Evolutionary conservation across 2,329 filamentous ascomycete species (phyloP), one percentile per base, ranked within the genome.

Genomic region (Botryotinia calthae): DNA sequence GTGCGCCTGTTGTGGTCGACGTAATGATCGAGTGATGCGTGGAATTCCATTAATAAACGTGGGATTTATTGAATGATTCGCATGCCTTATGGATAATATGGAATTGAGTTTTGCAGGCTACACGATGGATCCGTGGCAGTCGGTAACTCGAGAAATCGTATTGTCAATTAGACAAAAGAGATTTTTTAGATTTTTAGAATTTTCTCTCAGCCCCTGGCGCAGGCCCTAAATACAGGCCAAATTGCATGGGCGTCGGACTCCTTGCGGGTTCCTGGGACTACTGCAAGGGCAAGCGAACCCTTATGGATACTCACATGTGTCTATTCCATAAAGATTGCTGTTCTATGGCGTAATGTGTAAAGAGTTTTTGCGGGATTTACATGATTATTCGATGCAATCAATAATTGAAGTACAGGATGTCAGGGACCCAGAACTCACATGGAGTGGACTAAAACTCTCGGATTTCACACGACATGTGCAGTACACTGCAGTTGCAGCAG

Each of bases 271-370:
- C 68, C 68, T 70, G 68, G 31, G 31, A n/a, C 58, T 65, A 64
- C 69, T 71, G 69, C 59, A 71, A 65, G 69, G 69, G 69, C 70
- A 42, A 65, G 70, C 40, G 34, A 46, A 16, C 61, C 46, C 61
- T 51, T 34, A 48, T 54, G 34, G 58, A 70, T 48, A 40, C 16
- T 28, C 61, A 42, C 63, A 64, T 66, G 63, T 51, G 31, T n/a
- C 37, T 51, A 6, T 65, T 25, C 28, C 67, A 70, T 37, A 20
- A 18, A 20, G 34, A 40, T 59, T 18, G 18, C n/a, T 59, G 37
- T 28, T 22, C 20, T 14, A 63, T 70, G 68, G 59, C 69, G 69
- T 46, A 42, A 70, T 34, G 14, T 31, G 54, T 48, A 34, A 31
- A 56, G n/a, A 40, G 40, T 46, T 58, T 58, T 56, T 67, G 64